These are phyloP conservation scores for Lolium perenne DNA, from an alignment of 176 grass and related monocot genomes.

Conservation along the genomic window DNA sequence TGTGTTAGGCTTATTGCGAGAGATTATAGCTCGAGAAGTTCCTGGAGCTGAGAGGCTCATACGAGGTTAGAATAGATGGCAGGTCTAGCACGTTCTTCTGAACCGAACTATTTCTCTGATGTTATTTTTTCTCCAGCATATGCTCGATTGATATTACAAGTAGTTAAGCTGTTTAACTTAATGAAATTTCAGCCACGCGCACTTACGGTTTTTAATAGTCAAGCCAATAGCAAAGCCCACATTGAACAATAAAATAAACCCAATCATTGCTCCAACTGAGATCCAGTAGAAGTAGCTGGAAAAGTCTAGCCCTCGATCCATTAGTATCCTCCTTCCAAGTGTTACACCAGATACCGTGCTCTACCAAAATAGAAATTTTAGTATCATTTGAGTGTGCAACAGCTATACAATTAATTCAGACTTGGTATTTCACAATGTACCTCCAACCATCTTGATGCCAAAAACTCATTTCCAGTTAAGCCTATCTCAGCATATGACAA, in stretches of 20 bases:
- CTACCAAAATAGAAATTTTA: slow-evolving; percentile 35
- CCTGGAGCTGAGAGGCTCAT: slow-evolving; percentile 43
- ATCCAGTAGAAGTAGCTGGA: slow-evolving; percentile 76
- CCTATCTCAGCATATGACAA: slow-evolving; percentile 79
- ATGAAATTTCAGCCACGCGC: background rate
- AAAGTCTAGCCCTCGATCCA: slow-evolving; percentile 69
- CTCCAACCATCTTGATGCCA: slow-evolving; percentile 82
- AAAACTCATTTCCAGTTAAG: slow-evolving; percentile 85
- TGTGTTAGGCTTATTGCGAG: slow-evolving; percentile 49
- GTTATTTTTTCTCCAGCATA: background rate
- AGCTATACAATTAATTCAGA: background rate
- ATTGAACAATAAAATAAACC: slow-evolving; percentile 68
- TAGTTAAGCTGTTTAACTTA: background rate
- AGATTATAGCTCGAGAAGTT: slow-evolving; percentile 61
- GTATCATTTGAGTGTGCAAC: background rate
- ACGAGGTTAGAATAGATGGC: slow-evolving; percentile 11
- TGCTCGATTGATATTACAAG: background rate
- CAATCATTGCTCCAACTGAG: slow-evolving; percentile 72
- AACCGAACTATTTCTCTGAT: background rate
- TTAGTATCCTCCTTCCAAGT: slow-evolving; percentile 61
- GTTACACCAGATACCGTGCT: slow-evolving; percentile 48
- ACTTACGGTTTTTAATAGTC: slow-evolving; percentile 68
- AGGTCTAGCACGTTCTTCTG: slow-evolving; percentile 6
- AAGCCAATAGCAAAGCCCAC: slow-evolving; percentile 64
- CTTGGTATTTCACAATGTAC: slow-evolving; percentile 41